Evolutionary conservation across 1,284 basidiomycete genomes (phyloP).

Genomic region (Ustilago esculenta): DNA sequence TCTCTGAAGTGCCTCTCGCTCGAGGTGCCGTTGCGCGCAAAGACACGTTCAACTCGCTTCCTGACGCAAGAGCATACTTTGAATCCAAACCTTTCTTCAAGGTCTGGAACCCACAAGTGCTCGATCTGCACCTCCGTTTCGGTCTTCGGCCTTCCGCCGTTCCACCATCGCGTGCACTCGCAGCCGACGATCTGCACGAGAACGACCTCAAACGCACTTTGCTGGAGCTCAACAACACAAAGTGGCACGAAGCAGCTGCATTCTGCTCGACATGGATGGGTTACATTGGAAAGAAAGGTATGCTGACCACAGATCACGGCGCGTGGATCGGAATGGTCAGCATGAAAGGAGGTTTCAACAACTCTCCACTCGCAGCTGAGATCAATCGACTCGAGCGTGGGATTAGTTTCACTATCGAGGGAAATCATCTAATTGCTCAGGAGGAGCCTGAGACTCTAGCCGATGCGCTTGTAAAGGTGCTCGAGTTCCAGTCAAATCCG

Average conservation of each 20-base stretch:
- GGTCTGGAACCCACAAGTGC: slow-evolving; percentile 77
- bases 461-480: slow-evolving; percentile 24
- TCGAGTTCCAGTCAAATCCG: slow-evolving; percentile 23
- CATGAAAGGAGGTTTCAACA: slow-evolving; percentile 41
- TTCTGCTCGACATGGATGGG: slow-evolving; percentile 47
- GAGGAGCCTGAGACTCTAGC: slow-evolving; percentile 46
- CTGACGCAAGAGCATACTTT: slow-evolving; percentile 67
- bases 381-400: slow-evolving; percentile 32
- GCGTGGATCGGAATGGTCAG: slow-evolving; percentile 33
- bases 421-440: slow-evolving; percentile 58
- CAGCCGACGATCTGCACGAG: slow-evolving; percentile 27
- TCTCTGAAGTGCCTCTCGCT: slow-evolving; percentile 52
- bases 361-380: slow-evolving; percentile 19
- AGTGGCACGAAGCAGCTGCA: slow-evolving; percentile 58
- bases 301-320: slow-evolving; percentile 18
- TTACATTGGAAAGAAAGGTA: slow-evolving; percentile 15
- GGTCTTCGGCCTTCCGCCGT: slow-evolving; percentile 69
- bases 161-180: slow-evolving; percentile 14
- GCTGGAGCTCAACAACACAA: slow-evolving; percentile 53
- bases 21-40: slow-evolving; percentile 74
- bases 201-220: slow-evolving; percentile 29
- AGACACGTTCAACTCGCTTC: slow-evolving; percentile 72
- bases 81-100: slow-evolving; percentile 75
- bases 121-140: slow-evolving; percentile 76
- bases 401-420: slow-evolving; percentile 26